Conservation (phyloP, 208 protist species). For the Kentomonas sorsogonicus region DNA sequence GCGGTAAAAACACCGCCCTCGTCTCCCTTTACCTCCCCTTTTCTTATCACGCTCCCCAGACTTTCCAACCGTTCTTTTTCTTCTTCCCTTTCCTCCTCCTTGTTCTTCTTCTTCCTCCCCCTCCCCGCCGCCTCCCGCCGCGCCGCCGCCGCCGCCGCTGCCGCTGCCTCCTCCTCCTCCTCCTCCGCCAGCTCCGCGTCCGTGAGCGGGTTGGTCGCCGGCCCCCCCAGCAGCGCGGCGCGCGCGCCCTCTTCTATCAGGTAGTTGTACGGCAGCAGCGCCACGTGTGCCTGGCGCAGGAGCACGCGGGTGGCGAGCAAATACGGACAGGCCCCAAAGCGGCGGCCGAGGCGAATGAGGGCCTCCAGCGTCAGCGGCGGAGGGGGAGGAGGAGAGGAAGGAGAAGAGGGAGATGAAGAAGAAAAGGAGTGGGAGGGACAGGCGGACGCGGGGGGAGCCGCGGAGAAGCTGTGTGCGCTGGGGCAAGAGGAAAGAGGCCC, state of each 20-base stretch:
- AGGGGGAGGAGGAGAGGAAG: not conserved
- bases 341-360: constrained; percentile 38
- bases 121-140: not conserved
- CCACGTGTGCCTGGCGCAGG: constrained; percentile 63
- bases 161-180: not conserved
- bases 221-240: constrained; percentile 50
- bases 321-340: constrained; percentile 75
- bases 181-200: constrained; percentile 24
- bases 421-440: too few species aligned
- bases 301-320: constrained; percentile 58
- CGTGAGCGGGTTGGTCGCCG: constrained; percentile 43
- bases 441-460: too few species aligned
- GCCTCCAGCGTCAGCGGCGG: constrained; percentile 41
- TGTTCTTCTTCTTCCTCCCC: too few species aligned
- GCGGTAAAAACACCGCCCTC: not conserved
- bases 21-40: not conserved
- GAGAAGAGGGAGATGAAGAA: too few species aligned
- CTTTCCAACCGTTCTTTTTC: not conserved
- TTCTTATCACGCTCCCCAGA: not conserved
- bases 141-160: not conserved
- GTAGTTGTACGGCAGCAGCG: constrained; percentile 81
- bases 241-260: constrained; percentile 64
- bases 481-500: too few species aligned
- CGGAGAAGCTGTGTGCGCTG: too few species aligned
- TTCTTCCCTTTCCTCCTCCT: constrained; percentile 1